A percentile compares a stretch with the other conserved stretches of the same genome.
phyloP scores from a whole-genome alignment of 2,329 filamentous ascomycete genomes.

The Penicillium polonicum region DNA sequence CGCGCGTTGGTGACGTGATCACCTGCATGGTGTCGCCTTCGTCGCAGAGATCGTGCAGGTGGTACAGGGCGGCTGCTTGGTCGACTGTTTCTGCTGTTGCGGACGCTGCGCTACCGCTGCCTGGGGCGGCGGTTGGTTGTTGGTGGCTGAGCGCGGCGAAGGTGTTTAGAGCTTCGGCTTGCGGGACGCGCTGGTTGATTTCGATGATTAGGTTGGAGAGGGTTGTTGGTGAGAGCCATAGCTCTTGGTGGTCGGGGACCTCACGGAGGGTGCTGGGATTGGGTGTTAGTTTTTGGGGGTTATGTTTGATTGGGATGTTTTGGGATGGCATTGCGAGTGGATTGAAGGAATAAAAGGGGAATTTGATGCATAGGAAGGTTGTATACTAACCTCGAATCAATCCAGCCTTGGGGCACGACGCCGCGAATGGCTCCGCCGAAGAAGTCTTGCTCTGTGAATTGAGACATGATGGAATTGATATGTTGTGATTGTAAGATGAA shows the following conservation, averaged over 20 bases:
- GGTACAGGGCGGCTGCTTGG: slow-evolving; percentile 63
- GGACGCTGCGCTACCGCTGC: slow-evolving; percentile 49
- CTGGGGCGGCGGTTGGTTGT: slow-evolving; percentile 16
- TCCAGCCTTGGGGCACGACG: slow-evolving; percentile 35
- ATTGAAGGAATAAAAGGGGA: background rate
- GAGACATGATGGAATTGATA: slow-evolving; percentile 21
- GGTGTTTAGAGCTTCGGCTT: slow-evolving; percentile 27
- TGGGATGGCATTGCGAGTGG: background rate
- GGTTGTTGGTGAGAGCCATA: slow-evolving; percentile 79
- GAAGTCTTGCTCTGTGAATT: slow-evolving; percentile 30
- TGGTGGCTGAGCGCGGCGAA: slow-evolving; percentile 23
- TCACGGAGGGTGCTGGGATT: slow-evolving; percentile 35
- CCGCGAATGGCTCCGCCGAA: slow-evolving; percentile 40
- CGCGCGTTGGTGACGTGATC: slow-evolving; percentile 63
- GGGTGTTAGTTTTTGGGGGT: slow-evolving; percentile 11
- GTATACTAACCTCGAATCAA: slow-evolving; percentile 37
- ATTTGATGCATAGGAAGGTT: background rate
- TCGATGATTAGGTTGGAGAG: slow-evolving; percentile 89
- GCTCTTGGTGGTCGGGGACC: slow-evolving; percentile 70
- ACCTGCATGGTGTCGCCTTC: slow-evolving; percentile 64
- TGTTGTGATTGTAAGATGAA: background rate
- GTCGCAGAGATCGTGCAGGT: slow-evolving; percentile 63
- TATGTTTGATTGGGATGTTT: background rate
- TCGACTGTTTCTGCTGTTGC: slow-evolving; percentile 58
- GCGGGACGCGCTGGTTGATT: slow-evolving; percentile 74